Conservation (phyloP, 2,329 filamentous ascomycete species). For the Golovinomyces cichoracearum region DNA sequence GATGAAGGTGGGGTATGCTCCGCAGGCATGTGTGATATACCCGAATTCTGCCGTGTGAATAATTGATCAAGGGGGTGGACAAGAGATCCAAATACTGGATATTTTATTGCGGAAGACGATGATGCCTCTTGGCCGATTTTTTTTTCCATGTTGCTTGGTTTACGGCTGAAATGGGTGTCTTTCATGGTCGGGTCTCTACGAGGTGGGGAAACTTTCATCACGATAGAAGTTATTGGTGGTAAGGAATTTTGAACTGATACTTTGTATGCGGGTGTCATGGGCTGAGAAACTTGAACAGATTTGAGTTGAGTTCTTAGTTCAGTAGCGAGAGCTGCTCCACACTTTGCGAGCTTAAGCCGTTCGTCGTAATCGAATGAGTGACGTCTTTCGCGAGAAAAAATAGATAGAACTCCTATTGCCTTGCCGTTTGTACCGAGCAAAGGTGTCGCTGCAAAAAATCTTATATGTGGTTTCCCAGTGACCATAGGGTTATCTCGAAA, state of each 20-base stretch:
- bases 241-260: neutral
- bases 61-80: neutral
- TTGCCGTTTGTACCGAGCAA: neutral
- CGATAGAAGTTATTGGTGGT: neutral
- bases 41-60: neutral
- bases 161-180: neutral
- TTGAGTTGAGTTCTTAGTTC: neutral
- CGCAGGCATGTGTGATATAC: neutral
- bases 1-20: conserved; percentile 1
- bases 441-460: conserved; percentile 1
- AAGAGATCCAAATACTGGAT: neutral
- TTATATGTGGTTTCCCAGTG: neutral
- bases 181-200: neutral
- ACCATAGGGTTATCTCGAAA: conserved; percentile 1
- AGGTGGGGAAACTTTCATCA: neutral
- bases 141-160: too few relatives aligned
- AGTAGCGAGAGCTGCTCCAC: neutral
- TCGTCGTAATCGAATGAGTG: neutral
- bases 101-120: neutral
- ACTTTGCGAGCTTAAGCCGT: neutral
- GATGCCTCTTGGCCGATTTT: too few relatives aligned
- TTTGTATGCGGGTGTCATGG: neutral
- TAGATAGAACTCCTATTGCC: neutral
- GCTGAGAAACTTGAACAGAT: neutral
- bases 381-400: neutral